phyloP scores from a whole-genome alignment of 805 yeast genomes.

The Lipomyces yamanashiensis region DNA sequence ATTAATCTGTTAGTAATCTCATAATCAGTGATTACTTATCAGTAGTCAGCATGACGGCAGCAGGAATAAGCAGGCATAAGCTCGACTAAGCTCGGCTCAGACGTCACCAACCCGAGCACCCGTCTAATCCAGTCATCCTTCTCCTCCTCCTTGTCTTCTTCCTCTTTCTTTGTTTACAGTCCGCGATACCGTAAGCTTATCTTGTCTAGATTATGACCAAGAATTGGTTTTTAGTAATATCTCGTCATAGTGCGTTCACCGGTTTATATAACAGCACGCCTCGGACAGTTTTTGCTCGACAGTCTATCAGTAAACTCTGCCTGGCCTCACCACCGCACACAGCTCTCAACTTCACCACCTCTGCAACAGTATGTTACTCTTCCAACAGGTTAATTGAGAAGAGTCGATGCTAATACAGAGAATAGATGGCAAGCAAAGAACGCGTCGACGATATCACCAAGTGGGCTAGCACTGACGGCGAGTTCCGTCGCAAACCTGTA shows the following conservation, averaged over 20 bases:
- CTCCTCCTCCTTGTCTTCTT: too few relatives aligned
- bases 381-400: neutral
- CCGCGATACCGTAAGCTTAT: conserved; percentile 4
- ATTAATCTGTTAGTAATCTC: neutral
- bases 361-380: neutral
- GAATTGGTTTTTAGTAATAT: conserved; percentile 1
- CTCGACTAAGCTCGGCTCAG: neutral
- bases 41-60: conserved; percentile 2
- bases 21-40: neutral
- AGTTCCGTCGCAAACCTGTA: conserved; percentile 37
- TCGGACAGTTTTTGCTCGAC: neutral
- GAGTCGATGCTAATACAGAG: neutral
- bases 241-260: conserved; percentile 4
- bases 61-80: neutral
- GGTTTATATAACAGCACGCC: neutral
- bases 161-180: neutral
- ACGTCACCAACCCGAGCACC: neutral
- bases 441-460: conserved; percentile 20
- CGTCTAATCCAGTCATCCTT: neutral
- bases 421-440: neutral
- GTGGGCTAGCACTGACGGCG: conserved; percentile 39
- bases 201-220: neutral
- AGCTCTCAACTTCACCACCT: neutral
- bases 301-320: neutral
- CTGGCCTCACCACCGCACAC: neutral